These are phyloP conservation scores for Trichoderma breve DNA, from an alignment of 2,329 filamentous ascomycete species.

Conservation along the genomic window DNA sequence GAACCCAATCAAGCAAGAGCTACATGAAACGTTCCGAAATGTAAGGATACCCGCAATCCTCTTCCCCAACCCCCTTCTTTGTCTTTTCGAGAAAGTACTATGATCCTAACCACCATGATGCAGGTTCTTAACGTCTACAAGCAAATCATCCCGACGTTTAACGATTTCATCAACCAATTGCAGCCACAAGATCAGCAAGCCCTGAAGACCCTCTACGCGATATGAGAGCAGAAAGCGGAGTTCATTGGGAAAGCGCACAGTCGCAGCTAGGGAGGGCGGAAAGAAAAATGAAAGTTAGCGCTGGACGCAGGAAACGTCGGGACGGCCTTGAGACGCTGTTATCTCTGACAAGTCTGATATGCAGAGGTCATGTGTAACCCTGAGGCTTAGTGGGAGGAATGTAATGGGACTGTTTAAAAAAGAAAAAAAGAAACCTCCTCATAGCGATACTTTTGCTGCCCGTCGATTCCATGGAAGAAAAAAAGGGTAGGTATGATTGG, in stretches of 20 bases:
- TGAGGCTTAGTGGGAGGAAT: not conserved
- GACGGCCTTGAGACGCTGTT: not conserved
- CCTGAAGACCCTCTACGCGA: conserved; percentile 47
- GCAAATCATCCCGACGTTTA: conserved; percentile 59
- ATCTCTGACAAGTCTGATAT: not conserved
- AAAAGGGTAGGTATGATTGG: not conserved
- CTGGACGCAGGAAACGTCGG: conserved; percentile 10
- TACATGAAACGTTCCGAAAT: conserved; percentile 72
- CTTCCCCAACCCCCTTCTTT: not conserved
- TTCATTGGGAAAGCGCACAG: not conserved
- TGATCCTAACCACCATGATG: conserved; percentile 1
- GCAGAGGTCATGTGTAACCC: not conserved
- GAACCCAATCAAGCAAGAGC: conserved; percentile 60
- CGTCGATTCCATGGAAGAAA: not conserved
- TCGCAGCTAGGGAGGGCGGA: not conserved
- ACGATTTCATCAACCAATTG: conserved; percentile 53
- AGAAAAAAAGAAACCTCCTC: not conserved
- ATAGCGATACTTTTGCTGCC: conserved; percentile 13
- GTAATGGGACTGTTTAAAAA: conserved; percentile 12
- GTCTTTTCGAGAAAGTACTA: not conserved
- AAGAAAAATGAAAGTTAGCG: not conserved
- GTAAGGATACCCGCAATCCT: conserved; percentile 46
- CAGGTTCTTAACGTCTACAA: conserved; percentile 56
- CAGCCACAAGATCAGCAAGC: conserved; percentile 49
- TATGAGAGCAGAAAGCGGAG: conserved; percentile 31